Base-by-base conservation (phyloP, 176 grass and related monocot species). In the Poa pratensis region DNA sequence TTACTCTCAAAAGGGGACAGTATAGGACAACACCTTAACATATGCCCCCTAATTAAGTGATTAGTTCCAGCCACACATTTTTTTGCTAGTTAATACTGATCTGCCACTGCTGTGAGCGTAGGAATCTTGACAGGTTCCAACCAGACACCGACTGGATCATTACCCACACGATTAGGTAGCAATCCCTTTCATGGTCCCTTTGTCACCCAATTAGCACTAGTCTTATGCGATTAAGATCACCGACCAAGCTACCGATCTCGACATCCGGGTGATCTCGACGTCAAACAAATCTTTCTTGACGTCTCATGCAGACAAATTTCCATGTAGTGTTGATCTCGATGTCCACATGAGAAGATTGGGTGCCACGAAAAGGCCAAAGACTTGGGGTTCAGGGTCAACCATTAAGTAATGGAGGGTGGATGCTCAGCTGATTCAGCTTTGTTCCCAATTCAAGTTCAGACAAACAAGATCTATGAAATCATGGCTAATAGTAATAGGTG, bases 41-140 rank as follows among this genome's bases (percentile, higher is more conserved):
- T 10, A 11, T 18, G 42, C 23, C 49, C 3, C 69, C 20, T 24
- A 42, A n/a, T 34, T 53, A 18, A 27, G 42, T 12, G 30, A 86
- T 74, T 64, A 23, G 35, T 43, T 43, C 9, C 7, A 40, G 77
- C 46, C 26, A 27, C 37, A 67, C 40, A 45, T 49, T 27, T 22
- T 43, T 82, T 55, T 72, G 9, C 50, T 18, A 69, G 34, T 13
- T 2, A 51, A 51, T 69, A 76, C n/a, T 40, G 43, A 8, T 63
- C 70, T 73, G 23, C 70, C 69, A 27, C 46, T 52, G 46, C 73
- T 46, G 75, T 68, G 59, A 23, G 42, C 62, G 60, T 59, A 24
- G 52, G 85, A 84, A 87, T 87, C 85, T 72, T 78, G 76, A 55
- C 76, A 76, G 64, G 85, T 76, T 80, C 81, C 61, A 84, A 19